Conservation (phyloP, 495 filamentous ascomycete species). For the Neurospora sp. region DNA sequence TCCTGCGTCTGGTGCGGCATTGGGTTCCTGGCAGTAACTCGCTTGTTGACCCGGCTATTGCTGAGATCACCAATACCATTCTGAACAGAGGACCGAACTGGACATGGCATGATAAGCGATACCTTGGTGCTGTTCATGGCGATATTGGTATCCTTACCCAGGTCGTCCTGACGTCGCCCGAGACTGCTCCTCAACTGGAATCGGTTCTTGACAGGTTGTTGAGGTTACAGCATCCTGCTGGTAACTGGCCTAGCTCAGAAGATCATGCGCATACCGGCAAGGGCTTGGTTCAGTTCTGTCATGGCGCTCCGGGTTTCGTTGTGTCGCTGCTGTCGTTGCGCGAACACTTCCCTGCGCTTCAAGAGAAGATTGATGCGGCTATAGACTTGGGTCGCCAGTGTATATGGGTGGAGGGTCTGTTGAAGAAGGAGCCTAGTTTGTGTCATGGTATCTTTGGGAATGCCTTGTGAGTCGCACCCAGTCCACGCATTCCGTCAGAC, state of each 20-base stretch:
- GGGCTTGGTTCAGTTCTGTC: conserved; percentile 54
- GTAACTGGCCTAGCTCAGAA: conserved; percentile 35
- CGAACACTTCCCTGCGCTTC: conserved; percentile 38
- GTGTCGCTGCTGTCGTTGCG: conserved; percentile 40
- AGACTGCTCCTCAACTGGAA: conserved; percentile 27
- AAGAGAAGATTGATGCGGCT: conserved; percentile 36
- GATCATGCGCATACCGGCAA: conserved; percentile 11
- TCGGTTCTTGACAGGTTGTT: conserved; percentile 36
- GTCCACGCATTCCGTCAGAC: too few relatives aligned
- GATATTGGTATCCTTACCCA: conserved; percentile 53
- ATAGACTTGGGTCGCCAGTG: conserved; percentile 35
- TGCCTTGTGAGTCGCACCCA: conserved; percentile 29
- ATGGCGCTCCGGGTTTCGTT: conserved; percentile 54
- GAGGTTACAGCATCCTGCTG: conserved; percentile 25
- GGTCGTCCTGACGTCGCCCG: conserved; percentile 40
- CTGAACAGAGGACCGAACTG: conserved; percentile 33
- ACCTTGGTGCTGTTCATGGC: conserved; percentile 53
- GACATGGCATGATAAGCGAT: conserved; percentile 49
- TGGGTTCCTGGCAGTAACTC: conserved; percentile 17
- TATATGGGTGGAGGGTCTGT: conserved; percentile 41
- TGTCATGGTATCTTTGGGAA: conserved; percentile 60
- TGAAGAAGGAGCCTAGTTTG: conserved; percentile 53
- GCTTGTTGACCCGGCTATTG: conserved; percentile 25
- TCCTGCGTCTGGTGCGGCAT: conserved; percentile 38
- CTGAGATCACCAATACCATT: conserved; percentile 26